Base-by-base conservation (phyloP, 495 filamentous ascomycete species). In the Aspergillus asperescens region DNA sequence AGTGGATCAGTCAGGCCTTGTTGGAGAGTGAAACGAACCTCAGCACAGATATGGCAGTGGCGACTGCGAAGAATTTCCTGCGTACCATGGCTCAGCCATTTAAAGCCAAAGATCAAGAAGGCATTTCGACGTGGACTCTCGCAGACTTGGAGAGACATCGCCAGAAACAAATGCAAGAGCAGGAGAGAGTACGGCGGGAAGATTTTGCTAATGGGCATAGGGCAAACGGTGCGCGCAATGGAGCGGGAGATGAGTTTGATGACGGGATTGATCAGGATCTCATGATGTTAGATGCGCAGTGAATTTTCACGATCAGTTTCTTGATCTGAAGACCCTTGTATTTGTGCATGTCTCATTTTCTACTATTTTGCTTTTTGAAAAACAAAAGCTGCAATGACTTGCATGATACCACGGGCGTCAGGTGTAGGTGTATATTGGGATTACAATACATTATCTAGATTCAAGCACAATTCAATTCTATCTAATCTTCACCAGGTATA, bases 1-100 rank as follows among this genome's bases (percentile, higher is more conserved):
- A 95, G 64, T 99, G 94, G 94, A 99, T 99, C 66, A 87, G 85
- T 59, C 87, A 93, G 62, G 90, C 87, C 0, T 73, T 99, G 62
- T 65, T 86, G 16, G 90, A 95, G 15, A 82, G 81, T 38, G 89
- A 96, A 56, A 82, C 84, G 3, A 92, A 92, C 55, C 75, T 99
- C 55, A 92, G 87, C 55, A 96, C 91, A 0, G 94, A 99, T 63
- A 95, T 96, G 86, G 89, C 91, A 0, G 85, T 90, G n/a, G 84
- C 86, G 34, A 81, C 77, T 18, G 93, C 92, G 9, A 89, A 92
- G 72, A 86, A 87, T 34, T 99, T 97, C 71, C 64, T 99, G 61
- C 79, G 84, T 46, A 82, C 80, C 13, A 97, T 99, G 88, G 88
- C 86, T 8, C 88, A 92, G 71, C 90, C 90, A 19, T 95, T 95